Conservation (phyloP, 768 basidiomycete species). For the Bullera alba region DNA sequence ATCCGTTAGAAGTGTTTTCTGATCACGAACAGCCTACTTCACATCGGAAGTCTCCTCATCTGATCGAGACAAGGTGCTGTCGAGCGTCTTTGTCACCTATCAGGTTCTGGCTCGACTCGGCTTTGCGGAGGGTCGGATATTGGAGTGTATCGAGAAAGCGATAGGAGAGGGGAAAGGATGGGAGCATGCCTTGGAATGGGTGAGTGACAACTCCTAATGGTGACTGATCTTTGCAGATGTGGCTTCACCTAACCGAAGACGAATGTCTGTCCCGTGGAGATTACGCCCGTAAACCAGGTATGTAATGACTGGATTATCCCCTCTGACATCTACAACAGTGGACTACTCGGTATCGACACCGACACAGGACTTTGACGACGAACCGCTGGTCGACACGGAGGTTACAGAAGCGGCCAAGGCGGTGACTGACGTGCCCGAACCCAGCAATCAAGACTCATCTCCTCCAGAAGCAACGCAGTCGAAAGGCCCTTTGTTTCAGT, state of each 20-base stretch:
- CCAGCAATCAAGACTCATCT: background rate
- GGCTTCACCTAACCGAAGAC: conserved; percentile 40
- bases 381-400: no score
- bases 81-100: conserved; percentile 69
- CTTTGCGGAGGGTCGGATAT: conserved; percentile 62
- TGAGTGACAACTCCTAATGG: conserved; percentile 45
- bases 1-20: background rate
- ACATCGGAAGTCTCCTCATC: background rate
- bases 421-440: no score
- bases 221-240: conserved; percentile 25
- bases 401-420: no score
- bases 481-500: conserved; percentile 24
- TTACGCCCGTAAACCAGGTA: no score
- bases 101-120: conserved; percentile 72
- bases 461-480: conserved; percentile 7
- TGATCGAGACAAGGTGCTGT: conserved; percentile 51
- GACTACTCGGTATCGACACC: no score
- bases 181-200: conserved; percentile 89
- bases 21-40: background rate
- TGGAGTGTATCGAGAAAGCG: conserved; percentile 58
- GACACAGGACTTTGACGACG: no score
- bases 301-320: no score
- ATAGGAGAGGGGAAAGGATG: conserved; percentile 51
- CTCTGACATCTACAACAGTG: no score
- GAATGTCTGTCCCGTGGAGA: conserved; percentile 38